Evolutionary conservation across 2,329 filamentous ascomycete genomes (phyloP).

Genomic region (Rugonectria rugulosa): DNA sequence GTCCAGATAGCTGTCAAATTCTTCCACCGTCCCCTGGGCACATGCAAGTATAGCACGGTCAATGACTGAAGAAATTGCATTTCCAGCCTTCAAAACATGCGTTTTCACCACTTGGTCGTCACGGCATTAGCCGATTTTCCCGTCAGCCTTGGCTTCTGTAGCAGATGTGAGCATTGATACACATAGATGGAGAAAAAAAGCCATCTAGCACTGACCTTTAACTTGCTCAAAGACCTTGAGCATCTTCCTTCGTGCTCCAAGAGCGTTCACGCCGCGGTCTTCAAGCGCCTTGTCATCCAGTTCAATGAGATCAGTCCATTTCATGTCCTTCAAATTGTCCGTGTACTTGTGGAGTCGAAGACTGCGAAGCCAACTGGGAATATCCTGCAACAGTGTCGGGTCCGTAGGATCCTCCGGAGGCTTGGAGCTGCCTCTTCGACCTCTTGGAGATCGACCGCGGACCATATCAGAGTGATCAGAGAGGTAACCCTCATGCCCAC

Average conservation of each 20-base stretch:
- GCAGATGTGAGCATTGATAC: conserved; percentile 27
- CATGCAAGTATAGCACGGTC: too few relatives aligned
- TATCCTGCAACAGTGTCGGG: conserved; percentile 87
- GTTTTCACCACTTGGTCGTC: conserved; percentile 12
- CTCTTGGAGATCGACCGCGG: conserved; percentile 89
- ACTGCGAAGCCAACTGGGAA: conserved; percentile 94
- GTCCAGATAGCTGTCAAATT: neutral
- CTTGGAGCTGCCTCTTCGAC: conserved; percentile 93
- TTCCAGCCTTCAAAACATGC: too few relatives aligned
- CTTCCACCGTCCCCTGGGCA: too few relatives aligned
- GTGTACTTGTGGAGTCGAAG: conserved; percentile 98
- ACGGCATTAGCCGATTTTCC: conserved; percentile 64
- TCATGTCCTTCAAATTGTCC: conserved; percentile 95
- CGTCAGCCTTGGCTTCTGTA: conserved; percentile 75
- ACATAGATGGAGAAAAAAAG: neutral
- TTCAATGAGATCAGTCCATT: conserved; percentile 92
- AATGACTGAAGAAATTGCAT: too few relatives aligned
- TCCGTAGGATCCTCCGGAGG: conserved; percentile 98
- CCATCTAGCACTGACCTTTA: conserved; percentile 62
- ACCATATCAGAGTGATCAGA: conserved; percentile 93
- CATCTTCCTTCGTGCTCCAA: conserved; percentile 96
- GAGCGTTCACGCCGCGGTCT: conserved; percentile 90
- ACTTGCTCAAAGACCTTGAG: conserved; percentile 99
- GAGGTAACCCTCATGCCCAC: conserved; percentile 82
- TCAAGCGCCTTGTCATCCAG: conserved; percentile 93